phyloP scores from a whole-genome alignment of 2,329 filamentous ascomycete genomes.

The Cylindrodendrum hubeiense region DNA sequence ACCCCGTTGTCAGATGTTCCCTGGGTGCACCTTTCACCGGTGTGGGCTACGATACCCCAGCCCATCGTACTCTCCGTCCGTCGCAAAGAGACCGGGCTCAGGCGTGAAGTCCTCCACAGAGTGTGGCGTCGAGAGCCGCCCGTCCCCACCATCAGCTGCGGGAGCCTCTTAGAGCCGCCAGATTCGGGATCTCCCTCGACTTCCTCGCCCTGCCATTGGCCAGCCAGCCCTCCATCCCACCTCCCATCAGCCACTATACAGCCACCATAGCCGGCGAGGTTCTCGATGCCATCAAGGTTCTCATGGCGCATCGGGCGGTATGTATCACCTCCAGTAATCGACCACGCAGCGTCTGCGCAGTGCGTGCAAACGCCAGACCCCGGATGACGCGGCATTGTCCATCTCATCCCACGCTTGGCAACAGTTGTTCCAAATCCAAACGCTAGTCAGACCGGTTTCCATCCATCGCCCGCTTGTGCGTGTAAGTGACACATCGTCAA shows the following conservation, averaged over 20 bases:
- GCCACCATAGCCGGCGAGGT: slow-evolving; percentile 35
- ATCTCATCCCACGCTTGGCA: slow-evolving; percentile 15
- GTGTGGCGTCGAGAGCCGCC: slow-evolving; percentile 34
- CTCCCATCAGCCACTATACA: slow-evolving; percentile 38
- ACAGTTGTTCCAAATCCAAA: neutral
- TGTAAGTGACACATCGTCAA: slow-evolving; percentile 17
- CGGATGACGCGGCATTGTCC: slow-evolving; percentile 41
- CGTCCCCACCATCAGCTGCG: neutral
- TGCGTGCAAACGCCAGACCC: slow-evolving; percentile 18
- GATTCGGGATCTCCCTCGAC: neutral
- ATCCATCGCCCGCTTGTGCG: neutral
- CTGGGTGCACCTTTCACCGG: neutral
- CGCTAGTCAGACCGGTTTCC: slow-evolving; percentile 16
- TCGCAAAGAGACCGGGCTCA: neutral
- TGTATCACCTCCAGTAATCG: slow-evolving; percentile 14
- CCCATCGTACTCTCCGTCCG: neutral
- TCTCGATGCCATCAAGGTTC: slow-evolving; percentile 45
- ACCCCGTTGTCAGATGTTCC: neutral
- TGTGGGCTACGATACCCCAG: neutral
- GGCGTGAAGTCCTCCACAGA: slow-evolving; percentile 16
- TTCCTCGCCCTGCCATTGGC: slow-evolving; percentile 29
- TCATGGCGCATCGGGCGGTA: slow-evolving; percentile 28
- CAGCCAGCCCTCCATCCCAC: neutral
- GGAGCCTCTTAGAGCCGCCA: slow-evolving; percentile 19
- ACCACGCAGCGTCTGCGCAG: slow-evolving; percentile 25